Percentiles rank a stretch among this genome's conserved stretches.
Conservation (phyloP, 2,329 filamentous ascomycete species). For the Aspergillus terreus region DNA sequence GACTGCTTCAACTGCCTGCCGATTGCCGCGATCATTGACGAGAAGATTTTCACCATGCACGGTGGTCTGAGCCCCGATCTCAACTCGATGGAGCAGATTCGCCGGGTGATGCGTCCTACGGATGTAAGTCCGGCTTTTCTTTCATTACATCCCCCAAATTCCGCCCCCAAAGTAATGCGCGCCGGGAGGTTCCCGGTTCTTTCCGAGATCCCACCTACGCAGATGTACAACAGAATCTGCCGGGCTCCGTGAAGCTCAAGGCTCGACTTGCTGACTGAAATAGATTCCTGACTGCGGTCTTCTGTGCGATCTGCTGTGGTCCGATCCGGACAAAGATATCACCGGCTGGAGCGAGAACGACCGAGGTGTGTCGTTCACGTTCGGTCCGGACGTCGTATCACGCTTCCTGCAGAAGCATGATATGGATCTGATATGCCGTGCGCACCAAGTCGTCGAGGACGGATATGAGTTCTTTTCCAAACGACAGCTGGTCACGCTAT, state of each 20-base stretch:
- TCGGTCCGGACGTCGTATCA: constrained; percentile 94
- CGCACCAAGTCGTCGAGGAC: constrained; percentile 97
- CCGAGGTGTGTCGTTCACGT: constrained; percentile 96
- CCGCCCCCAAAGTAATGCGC: not conserved
- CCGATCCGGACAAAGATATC: constrained; percentile 98
- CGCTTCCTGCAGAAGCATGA: constrained; percentile 98
- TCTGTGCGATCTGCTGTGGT: constrained; percentile 96
- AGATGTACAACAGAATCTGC: constrained; percentile 14
- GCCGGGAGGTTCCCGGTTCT: too few relatives aligned
- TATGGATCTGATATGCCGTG: constrained; percentile 98
- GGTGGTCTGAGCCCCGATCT: constrained; percentile 94
- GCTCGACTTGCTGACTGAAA: constrained; percentile 38
- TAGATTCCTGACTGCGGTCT: constrained; percentile 98
- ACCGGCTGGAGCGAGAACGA: constrained; percentile 99
- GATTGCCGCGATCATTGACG: constrained; percentile 97
- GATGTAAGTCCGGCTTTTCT: constrained; percentile 66
- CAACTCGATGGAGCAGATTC: constrained; percentile 99
- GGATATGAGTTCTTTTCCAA: constrained; percentile 99
- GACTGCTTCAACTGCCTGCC: constrained; percentile 99
- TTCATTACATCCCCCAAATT: constrained; percentile 10
- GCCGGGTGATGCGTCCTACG: constrained; percentile 96
- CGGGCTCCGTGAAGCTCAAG: constrained; percentile 28
- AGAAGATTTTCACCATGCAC: constrained; percentile 99
- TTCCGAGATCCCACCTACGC: not conserved
- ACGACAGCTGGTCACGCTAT: constrained; percentile 92